A percentile compares a stretch with the other conserved stretches of the same genome.
Conservation (phyloP, 2,329 filamentous ascomycete species). For the Rhexocercosporidium sp. region DNA sequence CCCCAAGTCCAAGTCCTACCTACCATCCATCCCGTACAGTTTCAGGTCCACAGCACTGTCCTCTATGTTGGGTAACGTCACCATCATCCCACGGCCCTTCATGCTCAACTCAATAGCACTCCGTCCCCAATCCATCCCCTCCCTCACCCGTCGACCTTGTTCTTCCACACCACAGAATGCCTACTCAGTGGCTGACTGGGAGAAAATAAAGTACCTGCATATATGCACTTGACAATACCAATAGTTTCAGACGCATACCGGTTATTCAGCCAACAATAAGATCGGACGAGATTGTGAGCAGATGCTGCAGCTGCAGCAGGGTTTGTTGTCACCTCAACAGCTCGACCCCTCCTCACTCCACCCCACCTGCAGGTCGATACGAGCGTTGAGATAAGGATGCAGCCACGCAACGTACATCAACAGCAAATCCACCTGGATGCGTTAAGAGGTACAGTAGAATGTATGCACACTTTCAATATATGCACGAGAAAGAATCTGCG, state of each 20-base stretch:
- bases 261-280: not conserved
- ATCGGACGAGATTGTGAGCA: not conserved
- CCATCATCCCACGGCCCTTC: no score
- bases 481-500: not conserved
- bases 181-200: no score
- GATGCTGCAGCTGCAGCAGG: not conserved
- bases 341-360: not conserved
- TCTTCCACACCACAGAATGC: no score
- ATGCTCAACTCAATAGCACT: no score
- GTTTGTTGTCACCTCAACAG: not conserved
- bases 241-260: not conserved
- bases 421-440: not conserved
- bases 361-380: slow-evolving; percentile 5
- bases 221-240: not conserved
- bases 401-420: not conserved
- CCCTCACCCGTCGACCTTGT: no score
- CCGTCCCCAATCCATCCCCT: no score
- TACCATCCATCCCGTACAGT: no score
- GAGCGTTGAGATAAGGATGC: not conserved
- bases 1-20: no score
- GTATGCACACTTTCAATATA: not conserved
- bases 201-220: not conserved
- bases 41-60: no score
- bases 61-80: no score
- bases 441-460: not conserved